Base-by-base conservation (phyloP, 2,329 filamentous ascomycete genomes). In the Stemphylium vesicarium region DNA sequence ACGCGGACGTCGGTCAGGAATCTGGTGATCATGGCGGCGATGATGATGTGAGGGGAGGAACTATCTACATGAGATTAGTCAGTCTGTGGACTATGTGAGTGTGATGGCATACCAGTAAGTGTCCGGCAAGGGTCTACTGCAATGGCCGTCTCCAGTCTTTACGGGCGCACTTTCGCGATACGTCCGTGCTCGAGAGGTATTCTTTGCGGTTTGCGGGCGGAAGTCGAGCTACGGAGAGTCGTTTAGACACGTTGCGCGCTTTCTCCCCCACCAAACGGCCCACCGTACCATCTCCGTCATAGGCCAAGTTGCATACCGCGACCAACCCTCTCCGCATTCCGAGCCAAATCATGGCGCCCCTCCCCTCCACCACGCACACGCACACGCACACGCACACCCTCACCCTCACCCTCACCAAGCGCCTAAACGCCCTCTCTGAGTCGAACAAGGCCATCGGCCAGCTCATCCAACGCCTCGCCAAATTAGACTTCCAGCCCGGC, bases 1-100 rank as follows among this genome's bases (percentile, higher is more conserved):
- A 92, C 89, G 69, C 84, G 87, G 69, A 98, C 87, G 75, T 92
- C 86, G 75, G 92, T 94, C 76, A 96, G 85, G 81, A 91, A 95
- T 74, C 88, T 87, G 56, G 90, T 94, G 58, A 95, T 91, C 91
- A 95, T 95, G 68, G 71, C 74, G 74, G 68, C 37, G 57, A 22
- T 8, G 45, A 33, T 6, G 36, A 24, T 20, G 45, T 22, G 29
- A 40, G 31, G n/a, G 20, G n/a, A 0, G 2, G 29, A 15, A 31
- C 29, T 33, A 12, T 31, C 9, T 13, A 13, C 5, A 9, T 4
- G 7, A 13, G 8, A 4, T 55, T 32, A 44, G 33, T 11, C 8
- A 4, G 15, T 26, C 10, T 12, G 0, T 8, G 47, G 8, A 1
- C 29, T 11, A 5, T 1, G 15, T 5, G 4, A 13, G 22, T 32